These are phyloP conservation scores for Silene latifolia DNA, from an alignment of 148 eudicot genomes.

Conservation along the genomic window DNA sequence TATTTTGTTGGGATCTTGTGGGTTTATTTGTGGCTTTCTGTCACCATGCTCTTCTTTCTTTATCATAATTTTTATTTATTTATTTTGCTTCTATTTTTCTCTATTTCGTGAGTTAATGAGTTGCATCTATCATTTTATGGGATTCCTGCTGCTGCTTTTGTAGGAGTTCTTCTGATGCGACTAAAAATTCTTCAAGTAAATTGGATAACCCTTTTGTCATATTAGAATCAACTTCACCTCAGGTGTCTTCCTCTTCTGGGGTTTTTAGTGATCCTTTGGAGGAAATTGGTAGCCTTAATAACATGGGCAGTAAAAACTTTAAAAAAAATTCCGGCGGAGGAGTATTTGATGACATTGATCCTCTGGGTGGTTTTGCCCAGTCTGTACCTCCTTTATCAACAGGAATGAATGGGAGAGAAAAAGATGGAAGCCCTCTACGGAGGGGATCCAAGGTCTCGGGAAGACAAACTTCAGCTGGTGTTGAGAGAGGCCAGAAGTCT, in stretches of 20 bases:
- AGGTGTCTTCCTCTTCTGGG: constrained; percentile 43
- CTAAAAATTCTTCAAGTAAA: constrained; percentile 31
- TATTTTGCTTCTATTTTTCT: not conserved
- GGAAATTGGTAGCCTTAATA: constrained; percentile 44
- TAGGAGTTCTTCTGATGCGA: constrained; percentile 41
- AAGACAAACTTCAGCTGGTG: constrained; percentile 20
- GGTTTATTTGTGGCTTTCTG: too few relatives aligned
- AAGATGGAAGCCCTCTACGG: constrained; percentile 48
- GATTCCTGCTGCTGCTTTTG: constrained; percentile 23
- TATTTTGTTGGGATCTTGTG: too few relatives aligned
- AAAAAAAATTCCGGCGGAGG: constrained; percentile 37
- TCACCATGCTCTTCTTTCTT: too few relatives aligned
- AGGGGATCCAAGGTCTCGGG: constrained; percentile 31
- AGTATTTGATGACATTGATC: constrained; percentile 73
- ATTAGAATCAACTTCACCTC: constrained; percentile 46
- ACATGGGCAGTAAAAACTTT: constrained; percentile 31
- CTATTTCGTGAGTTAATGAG: not conserved
- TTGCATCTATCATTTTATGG: constrained; percentile 12
- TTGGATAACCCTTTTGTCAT: constrained; percentile 66
- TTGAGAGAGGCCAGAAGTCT: too few relatives aligned
- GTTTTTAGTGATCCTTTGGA: constrained; percentile 55
- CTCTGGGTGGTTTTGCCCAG: constrained; percentile 58
- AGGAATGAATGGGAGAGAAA: constrained; percentile 40
- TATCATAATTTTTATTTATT: too few relatives aligned
- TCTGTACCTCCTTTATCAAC: constrained; percentile 50